These are phyloP conservation scores for Aspergillus novoparasiticus DNA, from an alignment of 2,329 filamentous ascomycete species.

Conservation along the genomic window DNA sequence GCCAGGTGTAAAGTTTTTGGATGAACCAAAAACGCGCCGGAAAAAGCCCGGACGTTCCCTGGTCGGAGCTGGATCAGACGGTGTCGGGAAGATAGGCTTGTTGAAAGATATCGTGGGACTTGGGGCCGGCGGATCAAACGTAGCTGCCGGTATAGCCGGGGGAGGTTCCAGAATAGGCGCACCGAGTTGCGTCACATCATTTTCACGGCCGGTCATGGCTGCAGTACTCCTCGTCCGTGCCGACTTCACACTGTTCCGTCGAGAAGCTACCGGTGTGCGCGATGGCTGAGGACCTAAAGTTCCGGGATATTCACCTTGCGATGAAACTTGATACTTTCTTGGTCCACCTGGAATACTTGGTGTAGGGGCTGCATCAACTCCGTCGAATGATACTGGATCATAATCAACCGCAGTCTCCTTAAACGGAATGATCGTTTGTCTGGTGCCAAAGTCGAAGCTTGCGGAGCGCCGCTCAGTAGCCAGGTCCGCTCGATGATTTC, in stretches of 20 bases:
- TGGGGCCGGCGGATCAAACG: constrained; percentile 54
- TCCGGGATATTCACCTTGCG: constrained; percentile 34
- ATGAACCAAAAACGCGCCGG: constrained; percentile 82
- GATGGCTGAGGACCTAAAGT: constrained; percentile 27
- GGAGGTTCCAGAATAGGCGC: constrained; percentile 39
- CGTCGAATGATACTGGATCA: constrained; percentile 45
- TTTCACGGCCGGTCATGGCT: constrained; percentile 34
- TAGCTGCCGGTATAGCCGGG: constrained; percentile 46
- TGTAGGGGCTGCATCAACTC: constrained; percentile 78
- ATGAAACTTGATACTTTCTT: constrained; percentile 55
- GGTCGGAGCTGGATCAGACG: constrained; percentile 47
- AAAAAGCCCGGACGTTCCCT: constrained; percentile 88
- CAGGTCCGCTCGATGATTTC: constrained; percentile 32
- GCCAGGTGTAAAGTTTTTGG: constrained; percentile 53
- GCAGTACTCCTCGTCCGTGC: constrained; percentile 43
- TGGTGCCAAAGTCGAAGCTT: constrained; percentile 48
- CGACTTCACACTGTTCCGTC: constrained; percentile 48
- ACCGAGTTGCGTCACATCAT: constrained; percentile 29
- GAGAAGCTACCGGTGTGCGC: constrained; percentile 37
- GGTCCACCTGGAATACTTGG: constrained; percentile 83
- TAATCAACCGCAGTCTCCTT: constrained; percentile 23
- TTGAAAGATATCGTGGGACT: constrained; percentile 57
- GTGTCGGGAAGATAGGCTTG: constrained; percentile 47
- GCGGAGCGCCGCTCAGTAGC: constrained; percentile 42
- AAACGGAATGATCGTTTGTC: constrained; percentile 32